phyloP scores from a whole-genome alignment of 2,329 filamentous ascomycete genomes.

The Botrytis medusae region DNA sequence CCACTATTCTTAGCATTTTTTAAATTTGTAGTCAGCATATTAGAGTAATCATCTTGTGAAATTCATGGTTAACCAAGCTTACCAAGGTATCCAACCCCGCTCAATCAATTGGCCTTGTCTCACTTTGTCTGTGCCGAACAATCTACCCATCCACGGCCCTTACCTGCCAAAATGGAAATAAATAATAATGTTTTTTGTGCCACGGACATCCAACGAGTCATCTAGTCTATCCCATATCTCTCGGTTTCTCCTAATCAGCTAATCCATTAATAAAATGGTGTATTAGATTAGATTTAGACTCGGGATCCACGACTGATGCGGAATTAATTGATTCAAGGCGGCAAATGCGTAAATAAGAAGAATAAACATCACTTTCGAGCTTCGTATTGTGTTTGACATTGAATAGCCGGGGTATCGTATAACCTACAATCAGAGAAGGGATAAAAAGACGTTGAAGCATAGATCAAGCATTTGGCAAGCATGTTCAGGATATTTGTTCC shows the following conservation, averaged over 20 bases:
- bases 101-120: conserved; percentile 16
- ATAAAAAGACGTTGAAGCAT: conserved; percentile 16
- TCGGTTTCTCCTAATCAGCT: conserved; percentile 15
- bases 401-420: conserved; percentile 4
- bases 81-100: conserved; percentile 22
- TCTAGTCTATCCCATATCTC: conserved; percentile 16
- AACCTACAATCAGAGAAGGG: background rate
- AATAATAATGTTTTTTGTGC: conserved; percentile 21
- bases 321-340: conserved; percentile 28
- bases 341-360: conserved; percentile 34
- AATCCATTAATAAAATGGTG: background rate
- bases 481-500: conserved; percentile 21
- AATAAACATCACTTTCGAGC: background rate
- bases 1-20: conserved; percentile 26
- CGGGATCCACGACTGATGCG: conserved; percentile 1
- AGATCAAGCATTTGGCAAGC: conserved; percentile 5
- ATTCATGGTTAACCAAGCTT: conserved; percentile 13
- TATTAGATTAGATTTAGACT: conserved; percentile 14
- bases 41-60: background rate
- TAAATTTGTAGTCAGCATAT: conserved; percentile 14
- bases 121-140: conserved; percentile 14
- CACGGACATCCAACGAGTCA: conserved; percentile 18
- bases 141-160: background rate
- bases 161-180: background rate
- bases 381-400: background rate